These are phyloP conservation scores for Macrolepiota albuminosa DNA, from an alignment of 768 basidiomycete species.

Conservation along the genomic window DNA sequence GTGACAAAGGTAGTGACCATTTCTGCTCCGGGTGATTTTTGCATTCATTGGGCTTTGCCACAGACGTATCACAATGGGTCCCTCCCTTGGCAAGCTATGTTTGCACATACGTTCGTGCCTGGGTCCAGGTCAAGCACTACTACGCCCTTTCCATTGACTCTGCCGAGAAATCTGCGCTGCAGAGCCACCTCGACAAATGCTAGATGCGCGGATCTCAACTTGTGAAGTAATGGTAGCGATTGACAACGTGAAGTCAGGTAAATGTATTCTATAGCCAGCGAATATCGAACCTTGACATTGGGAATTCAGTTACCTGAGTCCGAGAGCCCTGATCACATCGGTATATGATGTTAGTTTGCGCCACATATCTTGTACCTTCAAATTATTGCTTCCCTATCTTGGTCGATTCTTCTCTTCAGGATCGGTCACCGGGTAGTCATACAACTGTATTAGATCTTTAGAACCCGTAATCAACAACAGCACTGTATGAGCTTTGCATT, in stretches of 20 bases:
- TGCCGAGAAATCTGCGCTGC: slow-evolving; percentile 47
- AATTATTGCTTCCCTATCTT: neutral
- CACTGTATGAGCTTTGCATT: slow-evolving; percentile 29
- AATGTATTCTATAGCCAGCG: neutral
- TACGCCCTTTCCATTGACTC: slow-evolving; percentile 44
- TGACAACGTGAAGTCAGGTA: neutral
- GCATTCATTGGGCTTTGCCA: neutral
- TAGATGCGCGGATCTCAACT: neutral
- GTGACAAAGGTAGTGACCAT: slow-evolving; percentile 33
- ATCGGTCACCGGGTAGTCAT: neutral
- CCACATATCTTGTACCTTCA: neutral
- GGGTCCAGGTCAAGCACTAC: slow-evolving; percentile 47
- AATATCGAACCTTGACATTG: neutral
- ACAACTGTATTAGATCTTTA: neutral
- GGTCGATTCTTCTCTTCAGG: neutral
- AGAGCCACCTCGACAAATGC: slow-evolving; percentile 26
- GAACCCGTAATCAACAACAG: neutral
- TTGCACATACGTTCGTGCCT: slow-evolving; percentile 52
- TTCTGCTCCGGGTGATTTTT: neutral
- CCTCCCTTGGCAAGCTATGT: slow-evolving; percentile 43
- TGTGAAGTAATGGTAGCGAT: neutral
- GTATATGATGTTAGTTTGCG: neutral
- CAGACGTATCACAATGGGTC: slow-evolving; percentile 48
- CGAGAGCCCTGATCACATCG: neutral
- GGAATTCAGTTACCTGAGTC: neutral